These are phyloP conservation scores for Carallia pectinifolia DNA, from an alignment of 345 rosid species.

Conservation along the genomic window DNA sequence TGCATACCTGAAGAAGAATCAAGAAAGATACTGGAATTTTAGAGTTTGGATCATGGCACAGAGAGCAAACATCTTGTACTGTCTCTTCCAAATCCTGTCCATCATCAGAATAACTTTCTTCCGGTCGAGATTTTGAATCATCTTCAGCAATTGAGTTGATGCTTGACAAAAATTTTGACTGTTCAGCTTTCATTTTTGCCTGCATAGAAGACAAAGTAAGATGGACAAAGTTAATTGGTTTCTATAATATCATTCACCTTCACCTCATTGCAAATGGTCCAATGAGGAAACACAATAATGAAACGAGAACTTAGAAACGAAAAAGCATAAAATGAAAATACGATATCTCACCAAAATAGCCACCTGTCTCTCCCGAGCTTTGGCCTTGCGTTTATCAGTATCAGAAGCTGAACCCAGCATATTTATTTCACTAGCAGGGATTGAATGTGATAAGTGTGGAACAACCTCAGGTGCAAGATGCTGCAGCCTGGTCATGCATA, in stretches of 20 bases:
- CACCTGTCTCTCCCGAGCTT: slow-evolving; percentile 88
- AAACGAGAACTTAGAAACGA: not conserved
- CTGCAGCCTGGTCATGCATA: slow-evolving; percentile 62
- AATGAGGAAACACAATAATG: too few relatives aligned
- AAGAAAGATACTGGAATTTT: slow-evolving; percentile 73
- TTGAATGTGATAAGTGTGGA: slow-evolving; percentile 36
- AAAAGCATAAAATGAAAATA: not conserved
- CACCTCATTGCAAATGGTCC: not conserved
- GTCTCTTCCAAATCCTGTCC: slow-evolving; percentile 39
- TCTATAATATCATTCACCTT: not conserved
- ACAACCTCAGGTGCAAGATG: slow-evolving; percentile 78
- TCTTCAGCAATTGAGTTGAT: slow-evolving; percentile 48
- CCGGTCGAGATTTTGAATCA: slow-evolving; percentile 41
- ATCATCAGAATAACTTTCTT: slow-evolving; percentile 41
- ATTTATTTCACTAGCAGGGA: slow-evolving; percentile 28
- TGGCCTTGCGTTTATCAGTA: slow-evolving; percentile 72
- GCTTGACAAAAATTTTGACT: slow-evolving; percentile 77
- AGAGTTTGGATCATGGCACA: slow-evolving; percentile 80
- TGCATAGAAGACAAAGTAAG: slow-evolving; percentile 36
- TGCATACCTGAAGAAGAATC: slow-evolving; percentile 80
- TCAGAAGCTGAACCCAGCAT: slow-evolving; percentile 42
- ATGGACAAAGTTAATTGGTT: slow-evolving; percentile 1
- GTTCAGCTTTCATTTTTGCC: slow-evolving; percentile 99
- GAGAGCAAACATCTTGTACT: slow-evolving; percentile 71
- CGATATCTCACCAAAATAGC: slow-evolving; percentile 67